Base-by-base conservation (phyloP, 352 stramenopile genomes). In the Nothophytophthora sp. region DNA sequence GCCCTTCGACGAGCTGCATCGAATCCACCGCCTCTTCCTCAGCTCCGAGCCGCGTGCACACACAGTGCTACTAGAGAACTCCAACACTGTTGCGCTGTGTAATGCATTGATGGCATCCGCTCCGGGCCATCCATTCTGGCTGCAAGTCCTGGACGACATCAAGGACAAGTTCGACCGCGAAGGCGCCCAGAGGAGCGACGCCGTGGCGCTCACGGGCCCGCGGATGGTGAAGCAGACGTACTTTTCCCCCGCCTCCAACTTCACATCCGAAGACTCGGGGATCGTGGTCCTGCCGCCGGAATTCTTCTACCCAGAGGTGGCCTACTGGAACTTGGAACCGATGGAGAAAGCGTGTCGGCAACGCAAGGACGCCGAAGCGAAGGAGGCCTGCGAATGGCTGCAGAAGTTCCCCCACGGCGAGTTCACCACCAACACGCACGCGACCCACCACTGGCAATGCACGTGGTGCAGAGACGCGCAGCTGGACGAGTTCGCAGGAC, bases 31-130 rank as follows among this genome's bases (percentile, higher is more conserved):
- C 12, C 30, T 82, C 4, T 82, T 84, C 32, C 37, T 88, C 16
- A 79, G 68, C 60, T 81, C 60, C 22, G 68, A 81, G 52, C 70
- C 66, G 4, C 49, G 60, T 0, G 65, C 60, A 5, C 70, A 83
- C 60, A 55, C 66, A 1, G 70, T 84, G 23, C 30, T 84, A 5
- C 58, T 88, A 15, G 69, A 83, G 28, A 65, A 65, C 18, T 60
- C 62, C 5, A 45, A 19, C 3, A 56, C 45, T 5, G 30, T 52
- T 19, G 61, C 63, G 35, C 60, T 87, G 0, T 87, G 73, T 48
- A 88, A 88, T 40, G 73, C 69, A 4, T 28, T 86, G n/a, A 72
- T 88, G 71, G 73, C 69, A 24, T 88, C 76, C 3, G 35, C 41
- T 1, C 73, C 73, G 4, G 37, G 45, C 12, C 69, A 82, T 50